Evolutionary conservation across 2,329 filamentous ascomycete genomes (phyloP), one percentile per base, ranked within the genome.

Genomic region (Myriangium duriaei): DNA sequence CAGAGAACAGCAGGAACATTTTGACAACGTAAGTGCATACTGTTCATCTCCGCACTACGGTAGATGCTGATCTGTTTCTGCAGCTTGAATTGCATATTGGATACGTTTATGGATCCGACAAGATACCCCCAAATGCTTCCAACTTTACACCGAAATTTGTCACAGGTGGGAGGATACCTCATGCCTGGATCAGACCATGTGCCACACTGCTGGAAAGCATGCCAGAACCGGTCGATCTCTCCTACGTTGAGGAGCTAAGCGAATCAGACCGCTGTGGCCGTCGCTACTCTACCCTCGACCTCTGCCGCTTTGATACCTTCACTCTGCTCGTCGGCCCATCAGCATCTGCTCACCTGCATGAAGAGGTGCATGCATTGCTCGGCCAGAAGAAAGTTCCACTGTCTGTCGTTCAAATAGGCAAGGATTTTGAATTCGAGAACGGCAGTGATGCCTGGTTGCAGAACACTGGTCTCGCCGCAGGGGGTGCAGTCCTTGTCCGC

Each of bases 131-230:
- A 0, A 52, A 60, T 42, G 61, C 60, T 1, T 65, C 61, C 0
- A 30, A 50, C 1, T 66, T 56, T 39, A 47, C 44, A 2, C 53
- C 59, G 2, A 55, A 54, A n/a, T 64, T 60, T 40, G 41, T 51
- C 0, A 37, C 51, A 1, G 62, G 63, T 0, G 63, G 60, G 5
- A 49, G 61, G 21, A 39, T 65, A 4, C 61, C 62, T 3, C 62
- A 65, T 45, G 52, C 55, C 1, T 65, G 62, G 61, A 55, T 65
- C 11, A n/a, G n/a, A n/a, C n/a, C n/a, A n/a, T n/a, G n/a, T n/a
- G n/a, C n/a, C n/a, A 26, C 21, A 26, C 7, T 26, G 7, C 21
- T 26, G 7, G 7, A 26, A 26, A n/a, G 7, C 7, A 7, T 7
- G 21, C 21, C 21, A 7, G 21, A 26, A 26, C 14, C 28, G 10